phyloP scores from a whole-genome alignment of 2,329 filamentous ascomycete genomes.

The Ascochyta viciae-villosae region DNA sequence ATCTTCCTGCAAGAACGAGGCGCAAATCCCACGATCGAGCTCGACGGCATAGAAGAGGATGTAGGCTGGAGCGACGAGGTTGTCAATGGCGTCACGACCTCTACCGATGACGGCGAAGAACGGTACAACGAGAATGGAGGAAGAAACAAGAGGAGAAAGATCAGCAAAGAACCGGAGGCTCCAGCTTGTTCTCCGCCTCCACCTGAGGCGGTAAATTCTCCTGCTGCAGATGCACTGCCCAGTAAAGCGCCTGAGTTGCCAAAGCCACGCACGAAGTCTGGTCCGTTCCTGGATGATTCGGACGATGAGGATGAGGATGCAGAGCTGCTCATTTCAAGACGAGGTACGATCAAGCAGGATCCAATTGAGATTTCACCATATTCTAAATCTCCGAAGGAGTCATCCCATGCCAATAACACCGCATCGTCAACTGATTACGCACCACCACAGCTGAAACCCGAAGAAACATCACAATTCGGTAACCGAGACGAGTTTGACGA shows the following conservation, averaged over 20 bases:
- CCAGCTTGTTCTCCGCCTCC: constrained; percentile 45
- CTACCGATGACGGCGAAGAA: constrained; percentile 28
- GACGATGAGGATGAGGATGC: constrained; percentile 58
- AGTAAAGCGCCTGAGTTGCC: constrained; percentile 16
- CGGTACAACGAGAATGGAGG: constrained; percentile 55
- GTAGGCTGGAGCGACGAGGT: constrained; percentile 43
- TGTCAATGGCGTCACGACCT: constrained; percentile 21
- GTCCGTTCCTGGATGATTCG: constrained; percentile 76
- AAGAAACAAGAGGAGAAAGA: constrained; percentile 53
- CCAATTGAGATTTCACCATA: constrained; percentile 17
- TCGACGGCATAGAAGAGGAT: constrained; percentile 35
- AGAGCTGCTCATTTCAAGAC: constrained; percentile 16
- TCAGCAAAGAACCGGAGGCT: constrained; percentile 48
- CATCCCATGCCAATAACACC: constrained; percentile 15
- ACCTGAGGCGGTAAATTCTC: constrained; percentile 17
- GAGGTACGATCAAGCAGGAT: constrained; percentile 32
- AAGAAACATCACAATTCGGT: constrained; percentile 56
- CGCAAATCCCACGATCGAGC: constrained; percentile 22
- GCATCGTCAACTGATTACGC: constrained; percentile 4
- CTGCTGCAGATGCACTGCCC: neutral
- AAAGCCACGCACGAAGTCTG: constrained; percentile 51
- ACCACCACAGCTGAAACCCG: constrained; percentile 49
- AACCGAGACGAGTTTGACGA: constrained; percentile 58
- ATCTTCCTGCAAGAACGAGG: constrained; percentile 48
- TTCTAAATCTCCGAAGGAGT: constrained; percentile 34